These are phyloP conservation scores for Trichoderma semiorbis DNA, from an alignment of 2,329 filamentous ascomycete species.

Conservation along the genomic window DNA sequence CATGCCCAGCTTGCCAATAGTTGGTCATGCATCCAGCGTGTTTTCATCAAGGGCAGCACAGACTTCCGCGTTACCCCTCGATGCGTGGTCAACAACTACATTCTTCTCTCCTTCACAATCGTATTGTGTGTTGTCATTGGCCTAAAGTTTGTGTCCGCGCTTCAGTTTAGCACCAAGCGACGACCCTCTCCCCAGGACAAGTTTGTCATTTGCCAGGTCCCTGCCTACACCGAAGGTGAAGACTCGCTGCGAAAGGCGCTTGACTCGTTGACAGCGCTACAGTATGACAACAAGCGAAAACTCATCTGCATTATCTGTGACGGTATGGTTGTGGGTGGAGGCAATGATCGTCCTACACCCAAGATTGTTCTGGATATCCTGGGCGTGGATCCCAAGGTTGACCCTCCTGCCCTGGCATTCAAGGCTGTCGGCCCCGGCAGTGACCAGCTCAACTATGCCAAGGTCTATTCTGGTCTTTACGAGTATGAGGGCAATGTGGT, in stretches of 20 bases:
- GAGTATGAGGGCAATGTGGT: slow-evolving; percentile 98
- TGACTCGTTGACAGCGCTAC: slow-evolving; percentile 87
- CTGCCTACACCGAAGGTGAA: slow-evolving; percentile 96
- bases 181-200: slow-evolving; percentile 91
- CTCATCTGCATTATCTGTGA: slow-evolving; percentile 95
- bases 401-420: slow-evolving; percentile 90
- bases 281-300: slow-evolving; percentile 98
- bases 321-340: slow-evolving; percentile 91
- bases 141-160: slow-evolving; percentile 85
- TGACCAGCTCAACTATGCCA: slow-evolving; percentile 95
- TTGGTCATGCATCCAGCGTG: slow-evolving; percentile 75
- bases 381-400: slow-evolving; percentile 93
- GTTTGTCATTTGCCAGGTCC: slow-evolving; percentile 97
- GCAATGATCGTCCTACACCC: slow-evolving; percentile 93
- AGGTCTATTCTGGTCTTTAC: slow-evolving; percentile 96
- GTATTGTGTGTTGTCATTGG: slow-evolving; percentile 76
- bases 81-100: slow-evolving; percentile 88
- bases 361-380: slow-evolving; percentile 98
- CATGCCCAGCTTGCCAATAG: slow-evolving; percentile 57
- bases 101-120: slow-evolving; percentile 82
- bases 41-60: slow-evolving; percentile 76
- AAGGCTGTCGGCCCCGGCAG: slow-evolving; percentile 85
- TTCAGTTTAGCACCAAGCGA: slow-evolving; percentile 90
- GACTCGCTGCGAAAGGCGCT: slow-evolving; percentile 89
- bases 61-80: slow-evolving; percentile 77